These are phyloP conservation scores for Pythium biforme DNA, from an alignment of 352 stramenopile species.

Conservation along the genomic window DNA sequence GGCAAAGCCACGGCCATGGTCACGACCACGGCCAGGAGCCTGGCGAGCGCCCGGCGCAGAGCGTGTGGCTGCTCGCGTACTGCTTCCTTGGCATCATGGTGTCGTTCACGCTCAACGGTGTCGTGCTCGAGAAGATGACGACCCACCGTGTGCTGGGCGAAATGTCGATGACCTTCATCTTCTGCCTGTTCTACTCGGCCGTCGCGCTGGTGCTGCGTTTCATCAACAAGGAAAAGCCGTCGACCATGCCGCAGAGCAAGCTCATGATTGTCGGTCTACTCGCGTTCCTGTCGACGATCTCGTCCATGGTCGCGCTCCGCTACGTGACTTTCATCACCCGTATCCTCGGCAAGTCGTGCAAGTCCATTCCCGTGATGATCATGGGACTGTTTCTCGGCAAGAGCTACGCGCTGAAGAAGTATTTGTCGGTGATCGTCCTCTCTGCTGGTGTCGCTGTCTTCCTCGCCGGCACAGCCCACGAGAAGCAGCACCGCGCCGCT, in stretches of 20 bases:
- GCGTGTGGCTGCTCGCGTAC: constrained; percentile 60
- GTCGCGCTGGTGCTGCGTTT: constrained; percentile 60
- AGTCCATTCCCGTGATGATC: constrained; percentile 86
- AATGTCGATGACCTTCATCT: constrained; percentile 84
- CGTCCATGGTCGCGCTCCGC: constrained; percentile 78
- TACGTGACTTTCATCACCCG: constrained; percentile 88
- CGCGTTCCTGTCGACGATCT: constrained; percentile 78
- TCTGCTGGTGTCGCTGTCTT: constrained; percentile 77
- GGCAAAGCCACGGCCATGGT: constrained; percentile 3
- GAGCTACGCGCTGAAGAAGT: constrained; percentile 80
- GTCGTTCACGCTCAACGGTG: constrained; percentile 78
- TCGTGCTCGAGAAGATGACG: constrained; percentile 84
- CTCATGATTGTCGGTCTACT: constrained; percentile 61
- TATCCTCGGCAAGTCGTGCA: constrained; percentile 87
- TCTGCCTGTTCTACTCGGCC: constrained; percentile 72
- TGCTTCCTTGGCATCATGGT: constrained; percentile 85
- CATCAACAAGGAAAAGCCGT: constrained; percentile 63
- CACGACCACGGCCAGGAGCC: constrained; percentile 9
- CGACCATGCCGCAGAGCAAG: constrained; percentile 70
- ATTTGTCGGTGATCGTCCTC: constrained; percentile 73
- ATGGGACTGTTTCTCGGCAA: constrained; percentile 73
- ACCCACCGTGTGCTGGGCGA: constrained; percentile 79
- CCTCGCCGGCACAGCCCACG: constrained; percentile 64
- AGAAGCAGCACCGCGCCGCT: constrained; percentile 54
- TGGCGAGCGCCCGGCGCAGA: constrained; percentile 26